Base-by-base conservation (phyloP, 371 early-diverging fungal genomes). In the Lichtheimia corymbifera region DNA sequence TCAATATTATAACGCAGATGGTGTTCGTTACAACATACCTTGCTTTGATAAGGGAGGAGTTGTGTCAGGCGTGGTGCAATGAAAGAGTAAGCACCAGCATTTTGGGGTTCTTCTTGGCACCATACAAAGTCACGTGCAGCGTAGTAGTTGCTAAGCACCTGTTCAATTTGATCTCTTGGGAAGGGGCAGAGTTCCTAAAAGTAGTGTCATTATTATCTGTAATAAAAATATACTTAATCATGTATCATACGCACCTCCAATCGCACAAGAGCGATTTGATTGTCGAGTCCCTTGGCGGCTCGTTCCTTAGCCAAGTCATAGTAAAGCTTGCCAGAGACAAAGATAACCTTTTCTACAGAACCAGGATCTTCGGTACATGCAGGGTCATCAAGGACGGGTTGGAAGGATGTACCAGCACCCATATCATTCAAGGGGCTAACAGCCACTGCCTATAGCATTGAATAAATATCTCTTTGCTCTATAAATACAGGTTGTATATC, bases 71-170 rank as follows among this genome's bases (percentile, higher is more conserved):
- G 79, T 27, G 96, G 97, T 61, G 84, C 90, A 64, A 96, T 88
- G 79, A 90, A 96, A 4, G 90, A 67, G 67, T 87, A 98, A 15
- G 91, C 90, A 25, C 98, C 98, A 17, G 90, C 88, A 73, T 98
- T 98, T 73, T 93, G 89, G 15, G 93, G 95, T 64, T 98, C 98
- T 71, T 98, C 98, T 71, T 98, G 98, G 61, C 91, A 88, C 93
- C 94, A 98, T 2, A 89, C 76, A 72, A 90, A 92, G 45, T 95
- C 90, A 17, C 76, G 67, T 17, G 87, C 92, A 25, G 82, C 79
- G 15, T 69, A 59, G 70, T 84, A 94, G 50, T 84, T 79, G 41
- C 66, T 70, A 15, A 97, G 69, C 63, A 89, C 89, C n/a, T 72
- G 51, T 57, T 73, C 55, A 17, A 97, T 63, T 28, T 88, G 84